A percentile compares a stretch with the other conserved stretches of the same genome.
Evolutionary conservation across 345 rosid species (phyloP).

Genomic region (Eutrema japonicum): DNA sequence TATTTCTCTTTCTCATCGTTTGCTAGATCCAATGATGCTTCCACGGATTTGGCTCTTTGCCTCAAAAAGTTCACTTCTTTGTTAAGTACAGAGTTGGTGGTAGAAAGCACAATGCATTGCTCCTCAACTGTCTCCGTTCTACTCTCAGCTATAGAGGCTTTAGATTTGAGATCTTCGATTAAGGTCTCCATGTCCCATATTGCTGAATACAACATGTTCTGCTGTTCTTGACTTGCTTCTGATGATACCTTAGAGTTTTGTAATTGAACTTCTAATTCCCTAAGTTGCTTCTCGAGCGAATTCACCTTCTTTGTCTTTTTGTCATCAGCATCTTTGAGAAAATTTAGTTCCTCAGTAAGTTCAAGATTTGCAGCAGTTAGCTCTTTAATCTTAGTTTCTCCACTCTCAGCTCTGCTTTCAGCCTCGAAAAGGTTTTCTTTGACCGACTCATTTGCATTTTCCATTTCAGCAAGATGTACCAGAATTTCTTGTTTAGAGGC

Average conservation of each 20-base stretch:
- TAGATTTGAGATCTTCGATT: constrained; percentile 89
- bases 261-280: constrained; percentile 68
- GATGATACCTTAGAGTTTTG: constrained; percentile 75
- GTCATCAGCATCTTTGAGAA: constrained; percentile 67
- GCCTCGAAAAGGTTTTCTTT: constrained; percentile 70
- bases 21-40: constrained; percentile 60
- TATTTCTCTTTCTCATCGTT: constrained; percentile 54
- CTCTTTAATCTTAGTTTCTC: constrained; percentile 69
- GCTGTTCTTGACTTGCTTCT: constrained; percentile 93
- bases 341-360: constrained; percentile 76
- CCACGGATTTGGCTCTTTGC: constrained; percentile 56
- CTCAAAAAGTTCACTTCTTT: constrained; percentile 59
- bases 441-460: constrained; percentile 58
- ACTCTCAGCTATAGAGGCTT: constrained; percentile 87
- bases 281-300: constrained; percentile 80
- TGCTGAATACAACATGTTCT: constrained; percentile 89
- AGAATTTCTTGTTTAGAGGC: constrained; percentile 61
- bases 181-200: constrained; percentile 99
- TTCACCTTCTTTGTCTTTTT: constrained; percentile 68
- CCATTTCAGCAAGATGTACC: constrained; percentile 79
- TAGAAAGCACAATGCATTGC: constrained; percentile 68
- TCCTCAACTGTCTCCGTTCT: constrained; percentile 74
- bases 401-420: constrained; percentile 72
- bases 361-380: constrained; percentile 72
- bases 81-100: constrained; percentile 62